These are phyloP conservation scores for Nyctanthes arbortristis DNA, from an alignment of 257 asterid genomes.

Conservation along the genomic window DNA sequence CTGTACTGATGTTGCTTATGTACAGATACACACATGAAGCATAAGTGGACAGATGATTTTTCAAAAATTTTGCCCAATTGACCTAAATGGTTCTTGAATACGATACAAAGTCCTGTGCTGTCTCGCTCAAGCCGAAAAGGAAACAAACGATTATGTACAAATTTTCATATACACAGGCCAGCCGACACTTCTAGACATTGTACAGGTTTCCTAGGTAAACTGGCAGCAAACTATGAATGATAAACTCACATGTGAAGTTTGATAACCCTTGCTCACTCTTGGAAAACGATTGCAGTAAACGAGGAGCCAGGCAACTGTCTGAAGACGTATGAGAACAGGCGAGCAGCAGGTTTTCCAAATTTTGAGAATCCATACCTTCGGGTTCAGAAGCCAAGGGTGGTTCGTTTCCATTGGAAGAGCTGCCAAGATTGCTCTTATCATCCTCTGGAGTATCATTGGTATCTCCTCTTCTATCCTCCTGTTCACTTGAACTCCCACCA, in stretches of 20 bases:
- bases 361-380: constrained; percentile 48
- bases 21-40: no score
- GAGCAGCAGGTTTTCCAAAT: constrained; percentile 43
- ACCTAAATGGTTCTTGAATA: no score
- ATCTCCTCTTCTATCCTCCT: constrained; percentile 40
- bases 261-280: constrained; percentile 28
- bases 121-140: not conserved
- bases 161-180: constrained; percentile 17
- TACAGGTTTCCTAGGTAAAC: constrained; percentile 37
- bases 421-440: constrained; percentile 35
- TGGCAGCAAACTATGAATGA: constrained; percentile 27
- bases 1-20: no score
- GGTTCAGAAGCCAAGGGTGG: constrained; percentile 57
- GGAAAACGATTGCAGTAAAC: constrained; percentile 24
- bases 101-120: not conserved
- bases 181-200: constrained; percentile 36
- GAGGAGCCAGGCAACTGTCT: no score
- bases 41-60: no score
- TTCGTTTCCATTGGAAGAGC: constrained; percentile 37
- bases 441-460: constrained; percentile 46
- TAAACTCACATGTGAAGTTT: constrained; percentile 17
- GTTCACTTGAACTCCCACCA: constrained; percentile 72
- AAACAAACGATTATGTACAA: constrained; percentile 44
- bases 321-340: no score
- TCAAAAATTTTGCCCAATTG: no score